These are phyloP conservation scores for Aurifilum marmelostoma DNA, from an alignment of 2,329 filamentous ascomycete species.

Conservation along the genomic window DNA sequence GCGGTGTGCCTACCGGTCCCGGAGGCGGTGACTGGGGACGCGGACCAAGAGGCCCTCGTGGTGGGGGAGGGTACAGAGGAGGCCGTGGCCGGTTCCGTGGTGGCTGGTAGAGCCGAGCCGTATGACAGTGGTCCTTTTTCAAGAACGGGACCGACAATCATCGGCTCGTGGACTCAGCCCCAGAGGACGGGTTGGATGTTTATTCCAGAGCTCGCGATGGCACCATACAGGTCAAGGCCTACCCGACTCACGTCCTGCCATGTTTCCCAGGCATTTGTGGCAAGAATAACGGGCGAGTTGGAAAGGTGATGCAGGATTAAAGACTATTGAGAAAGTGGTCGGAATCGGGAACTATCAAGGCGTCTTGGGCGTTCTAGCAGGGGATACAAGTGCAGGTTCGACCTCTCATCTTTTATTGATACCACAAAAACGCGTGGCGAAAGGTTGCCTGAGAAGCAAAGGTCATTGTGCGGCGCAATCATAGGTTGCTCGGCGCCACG, in stretches of 20 bases:
- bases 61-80: conserved; percentile 47
- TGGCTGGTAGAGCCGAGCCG: conserved; percentile 47
- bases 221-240: neutral
- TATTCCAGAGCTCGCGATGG: neutral
- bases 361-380: neutral
- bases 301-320: neutral
- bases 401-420: neutral
- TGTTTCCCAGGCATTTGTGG: too few species aligned
- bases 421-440: neutral
- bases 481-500: neutral
- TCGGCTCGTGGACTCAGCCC: neutral
- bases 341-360: neutral
- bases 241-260: neutral
- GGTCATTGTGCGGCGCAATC: neutral
- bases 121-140: too few species aligned
- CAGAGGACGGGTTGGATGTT: neutral
- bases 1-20: conserved; percentile 48
- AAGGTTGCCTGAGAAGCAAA: neutral
- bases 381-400: neutral
- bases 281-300: neutral
- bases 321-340: too few species aligned
- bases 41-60: conserved; percentile 55
- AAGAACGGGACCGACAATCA: neutral
- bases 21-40: conserved; percentile 47
- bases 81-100: conserved; percentile 50